Evolutionary conservation across 768 basidiomycete genomes (phyloP).

Genomic region (Pleurotus eryngii): DNA sequence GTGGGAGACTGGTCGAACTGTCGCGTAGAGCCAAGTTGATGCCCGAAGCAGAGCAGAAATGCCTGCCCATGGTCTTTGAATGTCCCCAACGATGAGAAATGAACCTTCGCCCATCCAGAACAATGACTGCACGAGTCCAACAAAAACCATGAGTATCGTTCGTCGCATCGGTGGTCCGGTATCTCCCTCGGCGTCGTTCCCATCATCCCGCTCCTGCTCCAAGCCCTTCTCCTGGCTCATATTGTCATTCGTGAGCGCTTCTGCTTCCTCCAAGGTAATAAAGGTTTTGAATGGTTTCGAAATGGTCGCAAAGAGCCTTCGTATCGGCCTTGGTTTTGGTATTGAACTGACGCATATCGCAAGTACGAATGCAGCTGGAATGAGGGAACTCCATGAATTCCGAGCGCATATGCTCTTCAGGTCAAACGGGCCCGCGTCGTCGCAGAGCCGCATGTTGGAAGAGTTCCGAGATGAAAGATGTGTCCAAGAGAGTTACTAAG

Average conservation of each 20-base stretch:
- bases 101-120: slow-evolving; percentile 60
- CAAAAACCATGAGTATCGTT: slow-evolving; percentile 49
- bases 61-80: slow-evolving; percentile 27
- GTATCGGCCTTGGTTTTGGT: slow-evolving; percentile 25
- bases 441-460: slow-evolving; percentile 30
- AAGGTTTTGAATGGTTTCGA: slow-evolving; percentile 36
- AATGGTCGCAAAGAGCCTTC: slow-evolving; percentile 21
- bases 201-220: slow-evolving; percentile 18
- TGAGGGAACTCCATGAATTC: slow-evolving; percentile 46
- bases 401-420: slow-evolving; percentile 45
- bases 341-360: slow-evolving; percentile 34
- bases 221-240: slow-evolving; percentile 15
- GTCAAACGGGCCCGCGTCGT: slow-evolving; percentile 34
- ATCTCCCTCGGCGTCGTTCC: slow-evolving; percentile 15
- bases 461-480: too few relatives aligned
- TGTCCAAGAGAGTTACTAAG: too few relatives aligned
- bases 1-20: slow-evolving; percentile 48
- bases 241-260: slow-evolving; percentile 35
- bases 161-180: slow-evolving; percentile 52
- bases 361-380: slow-evolving; percentile 45
- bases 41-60: slow-evolving; percentile 46
- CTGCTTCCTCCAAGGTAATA: slow-evolving; percentile 54
- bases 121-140: slow-evolving; percentile 55
- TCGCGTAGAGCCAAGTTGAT: slow-evolving; percentile 64
- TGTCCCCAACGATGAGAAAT: slow-evolving; percentile 43